Evolutionary conservation across 495 filamentous ascomycete species (phyloP), one percentile per base, ranked within the genome.

Genomic region (Darksidea phi): DNA sequence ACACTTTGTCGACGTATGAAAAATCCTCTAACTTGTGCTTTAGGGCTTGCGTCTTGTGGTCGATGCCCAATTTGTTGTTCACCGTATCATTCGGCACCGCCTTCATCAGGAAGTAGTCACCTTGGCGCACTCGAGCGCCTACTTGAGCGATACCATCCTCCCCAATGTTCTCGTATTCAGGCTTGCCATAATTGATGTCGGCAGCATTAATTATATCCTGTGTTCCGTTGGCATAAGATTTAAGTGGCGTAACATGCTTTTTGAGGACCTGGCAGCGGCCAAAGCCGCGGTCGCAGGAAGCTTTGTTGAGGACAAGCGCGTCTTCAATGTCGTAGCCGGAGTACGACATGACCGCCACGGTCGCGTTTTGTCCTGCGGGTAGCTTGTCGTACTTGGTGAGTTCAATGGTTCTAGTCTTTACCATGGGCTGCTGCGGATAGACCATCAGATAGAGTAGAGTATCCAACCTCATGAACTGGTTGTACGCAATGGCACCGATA

Each of bases 251-350:
- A 43, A 57, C 59, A 48, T 60, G 55, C 60, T 77, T 77, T 53
- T 87, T 85, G 80, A 96, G 94, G 7, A 99, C 95, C 68, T 97
- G 95, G 71, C 93, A 96, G 15, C 94, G 85, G 32, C 94, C 95
- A 64, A 97, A 97, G 6, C 94, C 95, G 62, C 94, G 83, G 70
- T 99, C 94, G 41, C 87, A 85, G 1, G 90, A 96, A 25, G 90
- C 90, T 77, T 96, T 96, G 79, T 97, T 99, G 57, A 99, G 70
- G 1, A 99, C 92, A 5, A 99, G 80, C 13, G 94, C 95, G 79
- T 99, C 94, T 79, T 99, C 94, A 69, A 97, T 97, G 84, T 99
- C 95, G 74, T 99, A 99, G 13, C 94, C 94, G 2, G 91, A 96
- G 73, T 95, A 99, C 66, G 90, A 95, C 95, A 97, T 97, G 67